Base-by-base conservation (phyloP, 176 grass and related monocot species). In the Oryza meyeriana region DNA sequence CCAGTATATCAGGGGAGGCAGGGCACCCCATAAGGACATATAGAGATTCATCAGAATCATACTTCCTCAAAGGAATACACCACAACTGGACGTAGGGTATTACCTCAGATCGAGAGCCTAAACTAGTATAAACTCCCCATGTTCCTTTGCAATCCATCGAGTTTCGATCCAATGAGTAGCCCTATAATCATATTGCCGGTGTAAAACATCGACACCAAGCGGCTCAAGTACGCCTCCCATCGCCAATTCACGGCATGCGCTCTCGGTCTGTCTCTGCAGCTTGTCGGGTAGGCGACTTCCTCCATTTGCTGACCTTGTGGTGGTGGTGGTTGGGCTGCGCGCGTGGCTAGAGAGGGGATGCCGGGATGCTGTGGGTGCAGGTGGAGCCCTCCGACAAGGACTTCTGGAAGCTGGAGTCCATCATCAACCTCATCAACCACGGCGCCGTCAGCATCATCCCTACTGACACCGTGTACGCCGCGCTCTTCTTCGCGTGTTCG, bases 371-470 rank as follows among this genome's bases (percentile, higher is more conserved):
- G 75, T 85, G 83, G 79, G 82, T 95, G 17, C 78, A 91, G 82
- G 92, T 95, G 85, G 91, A 98, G 69, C 84, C 87, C 20, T 79
- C 85, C 52, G 90, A 91, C 32, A 47, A 88, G 57, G 93, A 91
- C 74, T 85, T 82, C 73, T 95, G 88, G 96, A 98, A 94, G 80
- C 87, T 99, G 74, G 96, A 94, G 9, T 76, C 83, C 7, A 50
- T 99, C 41, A 77, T 95, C 59, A 50, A 95, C 52, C 88, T 99
- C 59, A 95, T 95, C 75, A 91, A 85, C 35, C 74, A 67, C 85
- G 96, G 96, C 55, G 96, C 87, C 36, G 96, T 99, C 30, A 91
- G 89, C 34, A 78, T 99, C 33, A 90, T 99, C 45, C 85, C 96
- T 40, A 99, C 91, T 12, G 93, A 99, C 88, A 99, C 93, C 5